These are phyloP conservation scores for Cydonia oblonga DNA, from an alignment of 331 rosid species.

Conservation along the genomic window DNA sequence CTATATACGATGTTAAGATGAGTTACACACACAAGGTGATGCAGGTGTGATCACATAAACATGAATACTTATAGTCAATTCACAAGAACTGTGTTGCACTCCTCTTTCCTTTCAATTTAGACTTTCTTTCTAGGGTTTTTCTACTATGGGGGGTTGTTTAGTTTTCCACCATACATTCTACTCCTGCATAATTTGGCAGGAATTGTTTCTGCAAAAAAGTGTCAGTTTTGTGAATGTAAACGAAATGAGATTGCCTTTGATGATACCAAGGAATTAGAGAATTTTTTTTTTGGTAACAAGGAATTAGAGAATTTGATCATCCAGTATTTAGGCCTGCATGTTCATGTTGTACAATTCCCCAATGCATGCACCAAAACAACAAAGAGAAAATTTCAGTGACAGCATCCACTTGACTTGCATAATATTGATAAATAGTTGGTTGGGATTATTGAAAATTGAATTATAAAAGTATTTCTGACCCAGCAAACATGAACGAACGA, in stretches of 20 bases:
- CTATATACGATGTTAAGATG: neutral
- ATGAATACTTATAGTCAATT: neutral
- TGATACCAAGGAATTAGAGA: neutral
- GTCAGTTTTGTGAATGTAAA: neutral
- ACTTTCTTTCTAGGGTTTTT: neutral
- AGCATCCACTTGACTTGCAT: neutral
- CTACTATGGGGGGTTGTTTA: neutral
- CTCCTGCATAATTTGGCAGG: neutral
- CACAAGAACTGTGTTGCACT: neutral
- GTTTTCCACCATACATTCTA: neutral
- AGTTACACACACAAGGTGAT: neutral
- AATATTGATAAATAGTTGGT: neutral
- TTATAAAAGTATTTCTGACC: neutral
- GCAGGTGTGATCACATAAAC: no score
- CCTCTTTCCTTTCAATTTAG: neutral
- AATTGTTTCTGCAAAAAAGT: neutral
- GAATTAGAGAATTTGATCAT: neutral
- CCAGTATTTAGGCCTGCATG: neutral
- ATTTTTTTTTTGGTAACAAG: no score
- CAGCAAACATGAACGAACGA: neutral
- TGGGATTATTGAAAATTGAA: neutral
- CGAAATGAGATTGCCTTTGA: neutral
- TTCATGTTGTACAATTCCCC: neutral
- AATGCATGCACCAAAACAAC: no score
- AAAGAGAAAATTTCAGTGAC: neutral